Evolutionary conservation across 345 rosid genomes (phyloP).

Genomic region (Arabidopsis thaliana): TAIR10.1 NC_003076.8:10784001-10784500

Average conservation of each 20-base stretch:
- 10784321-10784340: not conserved
- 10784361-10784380: slow-evolving; percentile 10
- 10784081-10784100: slow-evolving; percentile 30
- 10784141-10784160: slow-evolving; percentile 78
- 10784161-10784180: slow-evolving; percentile 53
- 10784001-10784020: slow-evolving; percentile 19
- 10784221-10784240: slow-evolving; percentile 57
- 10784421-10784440: not conserved
- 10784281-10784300: slow-evolving; percentile 28
- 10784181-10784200: slow-evolving; percentile 54
- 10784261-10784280: slow-evolving; percentile 98
- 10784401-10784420: not conserved
- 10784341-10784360: not conserved
- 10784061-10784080: slow-evolving; percentile 32
- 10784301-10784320: not conserved
- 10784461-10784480: not conserved
- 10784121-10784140: slow-evolving; percentile 18
- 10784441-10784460: not conserved
- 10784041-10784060: not conserved
- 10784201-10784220: slow-evolving; percentile 45
- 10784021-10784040: not conserved
- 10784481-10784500: slow-evolving; percentile 7
- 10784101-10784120: slow-evolving; percentile 22
- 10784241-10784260: slow-evolving; percentile 90
- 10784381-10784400: not conserved